A percentile compares a stretch with the other conserved stretches of the same genome.
phyloP scores from a whole-genome alignment of 129 eudicot genomes.

The Pseudognaphalium luteoalbum region DNA sequence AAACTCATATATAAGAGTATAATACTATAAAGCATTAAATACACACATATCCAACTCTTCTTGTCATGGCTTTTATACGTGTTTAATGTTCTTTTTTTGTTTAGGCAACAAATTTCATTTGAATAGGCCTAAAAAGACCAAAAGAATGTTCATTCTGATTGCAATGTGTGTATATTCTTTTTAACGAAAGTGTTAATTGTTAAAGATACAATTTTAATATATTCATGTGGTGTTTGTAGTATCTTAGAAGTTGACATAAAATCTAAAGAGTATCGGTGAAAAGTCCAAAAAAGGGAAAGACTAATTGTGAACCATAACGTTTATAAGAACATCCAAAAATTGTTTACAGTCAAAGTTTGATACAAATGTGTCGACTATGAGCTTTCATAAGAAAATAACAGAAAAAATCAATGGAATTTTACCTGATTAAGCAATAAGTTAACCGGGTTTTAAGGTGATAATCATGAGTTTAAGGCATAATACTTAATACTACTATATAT shows the following conservation, averaged over 20 bases:
- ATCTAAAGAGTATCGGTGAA: background rate
- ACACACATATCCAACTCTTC: conserved; percentile 23
- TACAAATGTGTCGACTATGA: background rate
- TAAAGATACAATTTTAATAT: no score
- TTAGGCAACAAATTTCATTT: no score
- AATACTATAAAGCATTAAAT: conserved; percentile 20
- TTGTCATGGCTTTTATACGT: conserved; percentile 20
- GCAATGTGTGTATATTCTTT: background rate
- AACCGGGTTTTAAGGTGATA: background rate
- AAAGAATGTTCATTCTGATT: no score
- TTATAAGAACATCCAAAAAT: background rate
- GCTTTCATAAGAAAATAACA: no score
- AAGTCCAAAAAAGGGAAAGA: background rate
- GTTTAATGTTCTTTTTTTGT: background rate
- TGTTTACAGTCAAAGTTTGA: background rate
- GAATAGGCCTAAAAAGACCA: no score
- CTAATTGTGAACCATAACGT: background rate
- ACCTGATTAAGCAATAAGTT: background rate
- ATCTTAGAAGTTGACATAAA: no score
- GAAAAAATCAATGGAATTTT: no score
- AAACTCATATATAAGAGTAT: conserved; percentile 22
- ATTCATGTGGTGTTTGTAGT: no score
- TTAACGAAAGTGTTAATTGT: background rate
- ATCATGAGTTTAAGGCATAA: background rate
- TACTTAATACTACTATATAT: background rate